phyloP scores from a whole-genome alignment of 345 rosid species.

The Eucalyptus sp. region DNA sequence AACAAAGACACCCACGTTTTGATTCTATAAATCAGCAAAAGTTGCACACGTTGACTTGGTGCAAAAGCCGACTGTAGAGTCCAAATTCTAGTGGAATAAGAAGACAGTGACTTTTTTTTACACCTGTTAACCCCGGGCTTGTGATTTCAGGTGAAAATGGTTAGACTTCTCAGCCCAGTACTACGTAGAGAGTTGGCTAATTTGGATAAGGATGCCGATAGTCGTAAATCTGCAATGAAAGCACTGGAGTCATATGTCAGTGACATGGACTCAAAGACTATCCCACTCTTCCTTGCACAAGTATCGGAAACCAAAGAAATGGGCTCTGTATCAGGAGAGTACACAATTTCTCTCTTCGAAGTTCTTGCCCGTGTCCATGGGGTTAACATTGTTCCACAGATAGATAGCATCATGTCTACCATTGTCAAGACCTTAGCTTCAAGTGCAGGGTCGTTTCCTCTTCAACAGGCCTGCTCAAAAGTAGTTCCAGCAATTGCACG shows the following conservation, averaged over 20 bases:
- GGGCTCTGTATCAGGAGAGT: conserved; percentile 66
- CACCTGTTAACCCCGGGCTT: neutral
- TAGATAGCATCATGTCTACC: conserved; percentile 70
- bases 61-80: neutral
- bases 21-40: neutral
- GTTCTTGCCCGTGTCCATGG: conserved; percentile 96
- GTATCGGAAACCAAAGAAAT: conserved; percentile 81
- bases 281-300: conserved; percentile 73
- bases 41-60: neutral
- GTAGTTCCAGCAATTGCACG: conserved; percentile 88
- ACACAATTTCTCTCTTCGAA: conserved; percentile 81
- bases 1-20: neutral
- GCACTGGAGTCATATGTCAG: conserved; percentile 74
- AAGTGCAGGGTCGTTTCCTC: conserved; percentile 85
- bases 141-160: neutral
- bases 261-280: conserved; percentile 67
- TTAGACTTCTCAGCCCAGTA: conserved; percentile 34
- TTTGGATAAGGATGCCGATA: conserved; percentile 72
- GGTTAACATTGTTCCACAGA: conserved; percentile 69
- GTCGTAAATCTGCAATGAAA: conserved; percentile 69
- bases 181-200: conserved; percentile 58
- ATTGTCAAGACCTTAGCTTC: conserved; percentile 72
- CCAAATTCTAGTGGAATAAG: neutral
- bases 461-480: conserved; percentile 94
- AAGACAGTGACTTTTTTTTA: neutral